These are phyloP conservation scores for Decorospora gaudefroyi DNA, from an alignment of 2,329 filamentous ascomycete genomes.

Conservation along the genomic window DNA sequence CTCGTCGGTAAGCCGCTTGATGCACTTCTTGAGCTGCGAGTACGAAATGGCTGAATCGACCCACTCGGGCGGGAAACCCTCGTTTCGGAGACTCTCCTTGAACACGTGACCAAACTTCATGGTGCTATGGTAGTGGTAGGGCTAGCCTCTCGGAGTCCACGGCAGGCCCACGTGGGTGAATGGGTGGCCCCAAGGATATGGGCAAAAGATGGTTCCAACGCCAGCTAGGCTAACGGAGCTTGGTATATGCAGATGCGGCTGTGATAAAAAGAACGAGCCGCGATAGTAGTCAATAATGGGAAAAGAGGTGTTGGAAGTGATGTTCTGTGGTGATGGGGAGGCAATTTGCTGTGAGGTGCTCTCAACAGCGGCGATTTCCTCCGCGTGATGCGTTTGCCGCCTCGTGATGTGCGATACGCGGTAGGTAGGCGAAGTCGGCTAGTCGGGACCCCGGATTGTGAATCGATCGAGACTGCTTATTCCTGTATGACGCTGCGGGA, in stretches of 20 bases:
- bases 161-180: constrained; percentile 36
- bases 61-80: constrained; percentile 75
- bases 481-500: constrained; percentile 7
- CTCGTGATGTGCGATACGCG: constrained; percentile 4
- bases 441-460: constrained; percentile 1
- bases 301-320: too few relatives aligned
- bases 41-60: constrained; percentile 80
- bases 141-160: constrained; percentile 30
- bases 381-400: constrained; percentile 15
- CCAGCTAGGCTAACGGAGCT: constrained; percentile 7
- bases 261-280: not conserved
- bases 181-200: constrained; percentile 14
- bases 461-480: constrained; percentile 8
- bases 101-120: constrained; percentile 92
- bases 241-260: not conserved
- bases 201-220: constrained; percentile 14
- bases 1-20: constrained; percentile 77
- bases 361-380: constrained; percentile 8
- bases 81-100: constrained; percentile 67
- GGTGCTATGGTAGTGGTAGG: constrained; percentile 17
- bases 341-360: too few relatives aligned
- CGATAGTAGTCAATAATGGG: not conserved
- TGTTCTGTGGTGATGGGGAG: too few relatives aligned
- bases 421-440: constrained; percentile 10
- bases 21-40: constrained; percentile 82